A percentile compares a stretch with the other conserved stretches of the same genome.
Evolutionary conservation across 2,329 filamentous ascomycete species (phyloP).

Genomic region (Aspergillus ustus): DNA sequence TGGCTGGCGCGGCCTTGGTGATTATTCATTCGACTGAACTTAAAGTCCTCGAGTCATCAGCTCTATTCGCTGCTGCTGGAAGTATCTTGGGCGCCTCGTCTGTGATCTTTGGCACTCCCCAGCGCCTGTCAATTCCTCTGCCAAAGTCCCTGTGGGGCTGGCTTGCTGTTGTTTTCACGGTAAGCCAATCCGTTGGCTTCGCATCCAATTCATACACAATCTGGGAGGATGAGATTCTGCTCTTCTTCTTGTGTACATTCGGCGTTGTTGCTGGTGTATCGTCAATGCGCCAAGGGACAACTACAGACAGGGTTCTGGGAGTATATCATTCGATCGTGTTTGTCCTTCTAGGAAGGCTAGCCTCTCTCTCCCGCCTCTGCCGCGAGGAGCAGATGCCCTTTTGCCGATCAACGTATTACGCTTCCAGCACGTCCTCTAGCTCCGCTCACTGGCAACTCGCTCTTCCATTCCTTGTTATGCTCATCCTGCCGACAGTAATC

Average conservation of each 20-base stretch:
- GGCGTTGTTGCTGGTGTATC: conserved; percentile 74
- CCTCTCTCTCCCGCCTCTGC: conserved; percentile 89
- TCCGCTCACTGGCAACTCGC: conserved; percentile 87
- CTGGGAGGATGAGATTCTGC: conserved; percentile 93
- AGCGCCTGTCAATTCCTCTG: conserved; percentile 56
- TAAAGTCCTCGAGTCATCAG: conserved; percentile 37
- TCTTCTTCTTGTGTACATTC: conserved; percentile 90
- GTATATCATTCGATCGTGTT: conserved; percentile 87
- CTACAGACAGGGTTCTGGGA: conserved; percentile 72
- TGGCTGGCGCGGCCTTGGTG: conserved; percentile 31
- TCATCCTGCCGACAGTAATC: conserved; percentile 78
- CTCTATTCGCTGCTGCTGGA: conserved; percentile 49
- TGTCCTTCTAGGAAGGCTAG: conserved; percentile 74
- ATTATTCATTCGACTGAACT: conserved; percentile 34
- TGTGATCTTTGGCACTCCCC: conserved; percentile 45
- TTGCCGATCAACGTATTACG: conserved; percentile 94
- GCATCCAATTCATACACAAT: conserved; percentile 98
- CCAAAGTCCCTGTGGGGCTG: conserved; percentile 88
- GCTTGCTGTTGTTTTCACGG: conserved; percentile 77
- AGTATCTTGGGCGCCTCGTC: conserved; percentile 50
- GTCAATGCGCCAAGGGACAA: conserved; percentile 72
- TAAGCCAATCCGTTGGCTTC: conserved; percentile 90
- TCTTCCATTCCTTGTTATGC: conserved; percentile 75
- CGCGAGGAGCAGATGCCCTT: conserved; percentile 98
- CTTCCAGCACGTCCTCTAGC: conserved; percentile 87